These are phyloP conservation scores for Penicillium simplicissimum DNA, from an alignment of 495 filamentous ascomycete species.

Conservation along the genomic window DNA sequence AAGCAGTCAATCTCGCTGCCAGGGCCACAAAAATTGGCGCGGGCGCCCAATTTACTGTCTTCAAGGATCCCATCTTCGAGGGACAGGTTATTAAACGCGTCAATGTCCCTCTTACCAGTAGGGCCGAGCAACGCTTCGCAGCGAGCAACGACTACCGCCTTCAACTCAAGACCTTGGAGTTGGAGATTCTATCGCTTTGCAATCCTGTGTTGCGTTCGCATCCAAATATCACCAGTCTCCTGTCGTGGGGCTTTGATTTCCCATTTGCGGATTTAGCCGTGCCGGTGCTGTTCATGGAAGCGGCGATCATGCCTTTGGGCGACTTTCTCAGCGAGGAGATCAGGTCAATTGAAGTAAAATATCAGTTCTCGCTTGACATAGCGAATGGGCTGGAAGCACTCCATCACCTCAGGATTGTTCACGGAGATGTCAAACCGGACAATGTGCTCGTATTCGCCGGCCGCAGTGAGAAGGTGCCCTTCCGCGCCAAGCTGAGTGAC, in stretches of 20 bases:
- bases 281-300: constrained; percentile 25
- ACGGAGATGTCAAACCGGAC: constrained; percentile 42
- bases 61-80: constrained; percentile 21
- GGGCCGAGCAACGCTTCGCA: constrained; percentile 8
- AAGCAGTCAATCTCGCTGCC: constrained; percentile 14
- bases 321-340: constrained; percentile 14
- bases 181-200: constrained; percentile 17
- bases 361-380: constrained; percentile 39
- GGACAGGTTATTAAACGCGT: constrained; percentile 26
- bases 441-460: constrained; percentile 39
- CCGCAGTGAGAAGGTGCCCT: constrained; percentile 21
- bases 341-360: constrained; percentile 10
- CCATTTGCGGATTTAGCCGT: constrained; percentile 22
- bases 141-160: constrained; percentile 13
- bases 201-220: constrained; percentile 14
- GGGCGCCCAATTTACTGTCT: constrained; percentile 23
- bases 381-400: constrained; percentile 71
- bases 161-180: constrained; percentile 8
- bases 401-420: constrained; percentile 72
- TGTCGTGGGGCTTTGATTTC: constrained; percentile 30
- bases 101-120: constrained; percentile 12
- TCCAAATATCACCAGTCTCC: constrained; percentile 23
- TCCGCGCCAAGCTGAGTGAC: constrained; percentile 31
- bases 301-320: constrained; percentile 19
- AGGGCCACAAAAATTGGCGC: constrained; percentile 19